Percentiles rank a stretch among this genome's conserved stretches.
Conservation (phyloP, 805 yeast genomes). For the Candida sphagnicola region DNA sequence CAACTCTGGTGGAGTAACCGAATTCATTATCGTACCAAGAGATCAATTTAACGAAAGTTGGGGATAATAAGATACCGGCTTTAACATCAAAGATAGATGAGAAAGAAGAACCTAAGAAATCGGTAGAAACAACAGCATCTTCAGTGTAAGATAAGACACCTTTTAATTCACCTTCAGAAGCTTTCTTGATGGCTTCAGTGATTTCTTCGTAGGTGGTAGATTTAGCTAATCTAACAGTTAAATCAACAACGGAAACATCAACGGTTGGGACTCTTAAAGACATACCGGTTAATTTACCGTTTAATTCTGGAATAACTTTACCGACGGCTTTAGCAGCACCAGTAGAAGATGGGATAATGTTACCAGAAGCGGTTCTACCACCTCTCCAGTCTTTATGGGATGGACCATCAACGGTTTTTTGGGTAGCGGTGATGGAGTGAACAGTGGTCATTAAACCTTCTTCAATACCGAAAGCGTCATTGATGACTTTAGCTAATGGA, state of each 20-base stretch:
- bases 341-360: constrained; percentile 92
- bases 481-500: constrained; percentile 85
- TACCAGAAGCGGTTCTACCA: constrained; percentile 94
- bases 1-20: constrained; percentile 96
- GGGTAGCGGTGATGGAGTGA: constrained; percentile 94
- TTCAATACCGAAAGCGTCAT: constrained; percentile 82
- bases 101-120: constrained; percentile 78
- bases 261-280: constrained; percentile 92
- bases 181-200: constrained; percentile 69
- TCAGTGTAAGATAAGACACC: constrained; percentile 88
- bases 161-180: constrained; percentile 72
- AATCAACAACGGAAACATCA: constrained; percentile 90
- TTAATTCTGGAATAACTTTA: constrained; percentile 85
- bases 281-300: constrained; percentile 93
- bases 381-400: constrained; percentile 99
- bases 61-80: constrained; percentile 87
- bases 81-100: constrained; percentile 87
- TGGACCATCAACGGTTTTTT: constrained; percentile 95
- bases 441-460: constrained; percentile 96
- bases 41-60: constrained; percentile 85
- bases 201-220: constrained; percentile 81
- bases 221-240: constrained; percentile 78
- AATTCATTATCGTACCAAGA: constrained; percentile 96
- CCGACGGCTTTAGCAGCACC: constrained; percentile 99
- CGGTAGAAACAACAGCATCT: constrained; percentile 88